These are phyloP conservation scores for Thelephora ganbajun DNA, from an alignment of 768 basidiomycete species.

Conservation along the genomic window DNA sequence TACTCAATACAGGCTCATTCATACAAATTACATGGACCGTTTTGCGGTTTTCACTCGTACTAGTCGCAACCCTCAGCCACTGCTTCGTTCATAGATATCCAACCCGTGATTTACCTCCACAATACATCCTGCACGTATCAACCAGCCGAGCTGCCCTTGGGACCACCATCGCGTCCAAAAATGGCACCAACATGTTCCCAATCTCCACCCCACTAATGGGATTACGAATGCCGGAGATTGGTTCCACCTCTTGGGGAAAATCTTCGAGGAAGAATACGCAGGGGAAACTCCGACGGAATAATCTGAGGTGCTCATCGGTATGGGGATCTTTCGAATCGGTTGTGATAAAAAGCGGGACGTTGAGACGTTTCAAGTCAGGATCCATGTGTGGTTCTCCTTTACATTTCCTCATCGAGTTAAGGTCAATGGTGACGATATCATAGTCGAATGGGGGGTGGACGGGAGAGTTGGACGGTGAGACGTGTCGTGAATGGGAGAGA, in stretches of 20 bases:
- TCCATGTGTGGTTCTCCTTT: conserved; percentile 28
- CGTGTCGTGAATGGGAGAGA: conserved; percentile 4
- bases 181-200: conserved; percentile 36
- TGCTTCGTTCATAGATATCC: conserved; percentile 35
- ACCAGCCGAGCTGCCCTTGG: conserved; percentile 39
- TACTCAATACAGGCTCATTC: too few species aligned
- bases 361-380: conserved; percentile 24
- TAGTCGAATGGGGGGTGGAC: conserved; percentile 15
- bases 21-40: too few species aligned
- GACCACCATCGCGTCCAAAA: conserved; percentile 61
- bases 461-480: conserved; percentile 15
- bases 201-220: conserved; percentile 35
- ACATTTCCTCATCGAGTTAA: conserved; percentile 18
- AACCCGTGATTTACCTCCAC: conserved; percentile 43
- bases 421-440: conserved; percentile 12
- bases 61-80: too few species aligned
- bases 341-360: conserved; percentile 50
- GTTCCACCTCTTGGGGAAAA: conserved; percentile 20
- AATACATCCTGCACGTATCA: conserved; percentile 52
- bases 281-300: conserved; percentile 42
- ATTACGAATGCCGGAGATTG: conserved; percentile 25
- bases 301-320: conserved; percentile 26
- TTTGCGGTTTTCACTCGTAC: too few species aligned
- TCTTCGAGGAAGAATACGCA: conserved; percentile 47
- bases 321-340: conserved; percentile 37